Evolutionary conservation across 176 grass and related monocot genomes (phyloP).

Genomic region (Aegilops umbellulata): DNA sequence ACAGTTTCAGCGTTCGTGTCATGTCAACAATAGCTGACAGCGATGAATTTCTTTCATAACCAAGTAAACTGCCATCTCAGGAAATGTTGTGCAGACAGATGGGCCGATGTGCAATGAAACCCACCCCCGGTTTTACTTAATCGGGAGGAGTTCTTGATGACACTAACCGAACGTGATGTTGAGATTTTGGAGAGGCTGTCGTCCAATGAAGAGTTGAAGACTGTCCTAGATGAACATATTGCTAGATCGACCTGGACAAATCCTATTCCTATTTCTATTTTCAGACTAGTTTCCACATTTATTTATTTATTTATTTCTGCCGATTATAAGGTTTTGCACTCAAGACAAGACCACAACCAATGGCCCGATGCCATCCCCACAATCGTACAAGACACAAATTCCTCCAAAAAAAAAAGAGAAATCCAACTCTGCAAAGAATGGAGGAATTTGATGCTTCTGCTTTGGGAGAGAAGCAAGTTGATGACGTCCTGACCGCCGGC

Average conservation of each 20-base stretch:
- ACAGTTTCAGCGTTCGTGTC: conserved; percentile 3
- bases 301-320: no score
- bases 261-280: not conserved
- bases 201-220: not conserved
- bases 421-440: no score
- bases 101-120: not conserved
- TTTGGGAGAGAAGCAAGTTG: no score
- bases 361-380: no score
- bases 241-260: not conserved
- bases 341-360: no score
- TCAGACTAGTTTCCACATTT: not conserved
- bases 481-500: no score
- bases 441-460: no score
- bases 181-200: not conserved
- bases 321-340: no score
- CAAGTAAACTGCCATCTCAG: not conserved
- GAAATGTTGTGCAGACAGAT: not conserved
- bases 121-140: not conserved
- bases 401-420: no score
- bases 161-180: not conserved
- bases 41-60: not conserved
- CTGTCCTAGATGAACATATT: not conserved
- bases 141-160: not conserved
- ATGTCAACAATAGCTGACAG: not conserved
- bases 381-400: no score